A percentile compares a stretch with the other conserved stretches of the same genome.
Conservation (phyloP, 805 yeast species). For the Yarrowia osloensis region DNA sequence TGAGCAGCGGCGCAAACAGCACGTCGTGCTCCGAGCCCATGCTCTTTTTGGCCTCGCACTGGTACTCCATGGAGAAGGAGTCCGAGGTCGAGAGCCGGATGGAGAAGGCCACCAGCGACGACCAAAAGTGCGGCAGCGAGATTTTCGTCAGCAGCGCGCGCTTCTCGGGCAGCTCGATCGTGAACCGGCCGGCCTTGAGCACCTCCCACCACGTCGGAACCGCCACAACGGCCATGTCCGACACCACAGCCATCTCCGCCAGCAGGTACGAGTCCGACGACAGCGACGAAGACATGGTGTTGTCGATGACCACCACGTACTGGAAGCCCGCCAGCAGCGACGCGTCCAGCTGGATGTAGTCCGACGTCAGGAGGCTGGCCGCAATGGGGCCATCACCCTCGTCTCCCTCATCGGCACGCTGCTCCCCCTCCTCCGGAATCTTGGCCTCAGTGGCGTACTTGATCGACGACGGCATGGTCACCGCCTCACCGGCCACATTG, state of each 20-base stretch:
- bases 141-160: conserved; percentile 4
- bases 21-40: conserved; percentile 28
- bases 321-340: not conserved
- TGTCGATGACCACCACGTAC: conserved; percentile 18
- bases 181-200: conserved; percentile 6
- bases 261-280: conserved; percentile 8
- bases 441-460: conserved; percentile 21
- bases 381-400: not conserved
- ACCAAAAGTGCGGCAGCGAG: conserved; percentile 21
- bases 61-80: conserved; percentile 30
- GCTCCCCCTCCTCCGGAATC: conserved; percentile 6
- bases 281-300: not conserved
- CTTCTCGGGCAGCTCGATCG: conserved; percentile 1
- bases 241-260: not conserved
- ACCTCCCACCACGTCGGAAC: conserved; percentile 9
- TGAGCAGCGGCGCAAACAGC: conserved; percentile 19
- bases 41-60: conserved; percentile 24
- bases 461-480: not conserved
- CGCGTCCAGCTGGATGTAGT: not conserved
- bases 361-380: not conserved
- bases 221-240: not conserved
- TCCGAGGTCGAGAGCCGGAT: conserved; percentile 17
- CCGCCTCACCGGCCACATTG: not conserved
- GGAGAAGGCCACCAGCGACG: conserved; percentile 18
- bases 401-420: not conserved